Evolutionary conservation across 441 rosid genomes (phyloP).

Genomic region (Melastoma candidum): DNA sequence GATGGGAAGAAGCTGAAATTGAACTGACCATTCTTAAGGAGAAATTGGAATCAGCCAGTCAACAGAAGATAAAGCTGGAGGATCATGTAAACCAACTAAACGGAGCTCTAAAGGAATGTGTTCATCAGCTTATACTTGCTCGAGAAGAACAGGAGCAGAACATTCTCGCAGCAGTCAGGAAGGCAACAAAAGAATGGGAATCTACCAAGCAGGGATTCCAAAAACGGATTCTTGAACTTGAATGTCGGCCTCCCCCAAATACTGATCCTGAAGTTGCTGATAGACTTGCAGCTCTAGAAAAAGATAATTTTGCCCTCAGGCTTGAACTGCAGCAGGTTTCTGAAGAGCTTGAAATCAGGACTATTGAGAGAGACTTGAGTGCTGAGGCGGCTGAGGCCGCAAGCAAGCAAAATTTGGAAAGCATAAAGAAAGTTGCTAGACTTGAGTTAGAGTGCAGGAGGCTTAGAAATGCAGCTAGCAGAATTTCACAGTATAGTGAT

Average conservation of each 20-base stretch:
- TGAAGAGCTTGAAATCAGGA: slow-evolving; percentile 15
- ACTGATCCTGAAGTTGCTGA: slow-evolving; percentile 1
- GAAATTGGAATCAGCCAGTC: slow-evolving; percentile 50
- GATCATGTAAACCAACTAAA: slow-evolving; percentile 74
- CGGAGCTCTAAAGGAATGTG: slow-evolving; percentile 93
- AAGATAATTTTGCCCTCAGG: slow-evolving; percentile 9
- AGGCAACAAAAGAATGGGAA: slow-evolving; percentile 12
- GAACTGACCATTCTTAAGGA: slow-evolving; percentile 55
- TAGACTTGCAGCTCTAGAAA: slow-evolving; percentile 7
- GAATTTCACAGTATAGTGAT: slow-evolving; percentile 4
- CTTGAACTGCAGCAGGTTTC: slow-evolving; percentile 8
- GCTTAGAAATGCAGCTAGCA: slow-evolving; percentile 5
- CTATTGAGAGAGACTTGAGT: slow-evolving; percentile 18
- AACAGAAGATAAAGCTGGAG: slow-evolving; percentile 41
- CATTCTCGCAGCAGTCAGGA: slow-evolving; percentile 33
- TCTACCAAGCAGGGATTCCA: slow-evolving; percentile 7
- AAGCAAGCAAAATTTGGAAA: slow-evolving; percentile 15
- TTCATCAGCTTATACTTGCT: slow-evolving; percentile 70
- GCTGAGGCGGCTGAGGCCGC: slow-evolving; percentile 16
- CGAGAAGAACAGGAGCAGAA: slow-evolving; percentile 72
- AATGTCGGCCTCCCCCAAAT: background rate
- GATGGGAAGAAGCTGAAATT: slow-evolving; percentile 94
- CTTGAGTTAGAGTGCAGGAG: slow-evolving; percentile 17
- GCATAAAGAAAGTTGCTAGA: slow-evolving; percentile 15
- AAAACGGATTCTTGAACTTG: background rate